phyloP scores from a whole-genome alignment of 441 rosid species.

The Erodium texanum region DNA sequence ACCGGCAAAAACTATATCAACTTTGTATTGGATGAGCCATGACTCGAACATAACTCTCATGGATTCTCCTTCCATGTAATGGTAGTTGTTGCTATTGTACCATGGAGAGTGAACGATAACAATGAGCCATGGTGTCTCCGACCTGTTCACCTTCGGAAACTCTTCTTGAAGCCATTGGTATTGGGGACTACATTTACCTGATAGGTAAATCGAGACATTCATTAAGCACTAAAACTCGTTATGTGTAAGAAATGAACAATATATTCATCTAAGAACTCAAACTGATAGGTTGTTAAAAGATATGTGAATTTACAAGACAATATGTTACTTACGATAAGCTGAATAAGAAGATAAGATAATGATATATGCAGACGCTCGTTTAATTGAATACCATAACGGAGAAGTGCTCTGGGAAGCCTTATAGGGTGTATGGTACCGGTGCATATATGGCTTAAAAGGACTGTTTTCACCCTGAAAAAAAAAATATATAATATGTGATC shows the following conservation, averaged over 20 bases:
- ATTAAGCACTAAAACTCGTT: too few relatives aligned
- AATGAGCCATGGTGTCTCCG: constrained; percentile 64
- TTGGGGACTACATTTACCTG: constrained; percentile 61
- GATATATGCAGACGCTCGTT: constrained; percentile 32
- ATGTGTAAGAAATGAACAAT: not conserved
- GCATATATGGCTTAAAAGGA: constrained; percentile 43
- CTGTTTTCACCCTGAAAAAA: constrained; percentile 38
- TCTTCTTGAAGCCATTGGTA: constrained; percentile 48
- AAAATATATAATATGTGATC: not conserved
- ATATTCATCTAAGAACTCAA: too few relatives aligned
- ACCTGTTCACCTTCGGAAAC: constrained; percentile 46
- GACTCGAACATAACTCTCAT: constrained; percentile 63
- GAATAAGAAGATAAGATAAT: constrained; percentile 44
- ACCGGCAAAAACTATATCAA: constrained; percentile 58
- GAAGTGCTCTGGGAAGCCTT: constrained; percentile 41
- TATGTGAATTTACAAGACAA: too few relatives aligned
- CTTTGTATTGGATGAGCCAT: constrained; percentile 60
- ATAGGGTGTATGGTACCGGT: constrained; percentile 39
- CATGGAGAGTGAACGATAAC: constrained; percentile 50
- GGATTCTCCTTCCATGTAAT: constrained; percentile 71
- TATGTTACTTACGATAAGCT: constrained; percentile 33
- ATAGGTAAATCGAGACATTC: not conserved
- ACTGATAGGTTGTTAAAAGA: too few relatives aligned
- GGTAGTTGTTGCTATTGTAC: constrained; percentile 52
- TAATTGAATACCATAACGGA: constrained; percentile 60